phyloP scores from a whole-genome alignment of 768 basidiomycete genomes.

The Collybia nuda region DNA sequence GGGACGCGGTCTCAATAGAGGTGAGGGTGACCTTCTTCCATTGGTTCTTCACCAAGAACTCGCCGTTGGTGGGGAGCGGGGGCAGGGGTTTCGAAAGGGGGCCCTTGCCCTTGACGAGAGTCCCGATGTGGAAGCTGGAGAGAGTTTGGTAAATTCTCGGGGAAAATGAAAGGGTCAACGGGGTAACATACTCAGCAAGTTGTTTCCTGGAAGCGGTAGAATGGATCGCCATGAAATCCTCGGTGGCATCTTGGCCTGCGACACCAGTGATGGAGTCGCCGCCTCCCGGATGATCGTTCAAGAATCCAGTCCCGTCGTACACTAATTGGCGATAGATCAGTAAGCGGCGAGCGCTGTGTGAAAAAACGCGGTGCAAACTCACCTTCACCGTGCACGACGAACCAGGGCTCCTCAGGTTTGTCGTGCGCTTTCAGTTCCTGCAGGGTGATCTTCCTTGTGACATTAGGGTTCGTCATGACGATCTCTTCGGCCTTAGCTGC shows the following conservation, averaged over 20 bases:
- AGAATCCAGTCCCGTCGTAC: slow-evolving; percentile 50
- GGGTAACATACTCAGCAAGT: not conserved
- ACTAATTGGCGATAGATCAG: slow-evolving; percentile 21
- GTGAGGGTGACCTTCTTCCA: slow-evolving; percentile 51
- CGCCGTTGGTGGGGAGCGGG: not conserved
- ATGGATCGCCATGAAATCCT: slow-evolving; percentile 67
- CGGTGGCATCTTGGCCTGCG: slow-evolving; percentile 60
- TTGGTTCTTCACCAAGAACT: slow-evolving; percentile 36
- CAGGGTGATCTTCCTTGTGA: slow-evolving; percentile 41
- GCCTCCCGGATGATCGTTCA: slow-evolving; percentile 61
- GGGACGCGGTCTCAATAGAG: slow-evolving; percentile 38
- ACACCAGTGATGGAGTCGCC: slow-evolving; percentile 51
- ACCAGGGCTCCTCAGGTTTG: slow-evolving; percentile 40
- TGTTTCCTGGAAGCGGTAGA: slow-evolving; percentile 33
- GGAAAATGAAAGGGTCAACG: too few species aligned
- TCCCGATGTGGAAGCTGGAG: slow-evolving; percentile 10
- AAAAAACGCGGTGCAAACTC: too few species aligned
- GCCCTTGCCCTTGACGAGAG: slow-evolving; percentile 4
- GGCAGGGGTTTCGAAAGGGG: slow-evolving; percentile 10
- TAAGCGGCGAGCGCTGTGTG: too few species aligned
- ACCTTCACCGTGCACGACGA: slow-evolving; percentile 48
- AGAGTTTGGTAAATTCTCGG: too few species aligned
- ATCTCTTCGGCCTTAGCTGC: too few species aligned
- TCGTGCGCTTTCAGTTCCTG: slow-evolving; percentile 41
- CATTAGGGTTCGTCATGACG: slow-evolving; percentile 43